A percentile compares a stretch with the other conserved stretches of the same genome.
Evolutionary conservation across 345 rosid genomes (phyloP).

Genomic region (Brassica juncea): DNA sequence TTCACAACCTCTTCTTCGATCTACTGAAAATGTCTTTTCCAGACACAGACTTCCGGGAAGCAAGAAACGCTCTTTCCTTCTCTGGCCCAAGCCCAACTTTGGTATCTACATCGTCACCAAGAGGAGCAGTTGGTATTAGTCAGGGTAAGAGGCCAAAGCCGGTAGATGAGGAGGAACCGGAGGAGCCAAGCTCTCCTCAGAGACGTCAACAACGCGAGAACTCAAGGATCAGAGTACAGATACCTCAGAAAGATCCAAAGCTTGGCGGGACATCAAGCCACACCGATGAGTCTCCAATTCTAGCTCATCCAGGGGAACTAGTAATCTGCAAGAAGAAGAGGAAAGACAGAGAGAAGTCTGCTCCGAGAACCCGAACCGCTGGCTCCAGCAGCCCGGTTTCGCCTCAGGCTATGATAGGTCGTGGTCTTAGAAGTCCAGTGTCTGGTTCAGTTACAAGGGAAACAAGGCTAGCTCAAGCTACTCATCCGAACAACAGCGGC

Average conservation of each 20-base stretch:
- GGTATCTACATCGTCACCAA: slow-evolving; percentile 53
- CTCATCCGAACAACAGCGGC: slow-evolving; percentile 57
- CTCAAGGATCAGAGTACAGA: slow-evolving; percentile 65
- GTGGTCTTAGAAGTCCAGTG: slow-evolving; percentile 60
- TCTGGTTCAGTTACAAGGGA: slow-evolving; percentile 58
- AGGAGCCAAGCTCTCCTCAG: slow-evolving; percentile 55
- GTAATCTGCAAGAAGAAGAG: slow-evolving; percentile 99
- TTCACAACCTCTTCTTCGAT: slow-evolving; percentile 96
- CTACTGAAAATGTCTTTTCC: slow-evolving; percentile 91
- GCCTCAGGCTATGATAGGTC: slow-evolving; percentile 62
- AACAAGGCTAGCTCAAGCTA: slow-evolving; percentile 54
- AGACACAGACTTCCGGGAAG: slow-evolving; percentile 83
- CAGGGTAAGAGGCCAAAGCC: slow-evolving; percentile 68
- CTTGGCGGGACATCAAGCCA: slow-evolving; percentile 42
- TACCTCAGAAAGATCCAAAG: slow-evolving; percentile 73
- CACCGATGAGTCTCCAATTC: slow-evolving; percentile 66
- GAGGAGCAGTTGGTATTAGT: slow-evolving; percentile 49
- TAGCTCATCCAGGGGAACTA: slow-evolving; percentile 87
- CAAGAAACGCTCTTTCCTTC: slow-evolving; percentile 72
- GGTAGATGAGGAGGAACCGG: slow-evolving; percentile 62
- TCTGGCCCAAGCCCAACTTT: slow-evolving; percentile 54
- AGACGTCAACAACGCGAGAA: slow-evolving; percentile 66
- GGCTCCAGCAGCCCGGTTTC: slow-evolving; percentile 78
- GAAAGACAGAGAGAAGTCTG: slow-evolving; percentile 88
- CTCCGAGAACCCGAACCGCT: slow-evolving; percentile 58